A percentile compares a stretch with the other conserved stretches of the same genome.
These are phyloP conservation scores for Phytophthora syringae DNA, from an alignment of 352 stramenopile species.

Conservation along the genomic window DNA sequence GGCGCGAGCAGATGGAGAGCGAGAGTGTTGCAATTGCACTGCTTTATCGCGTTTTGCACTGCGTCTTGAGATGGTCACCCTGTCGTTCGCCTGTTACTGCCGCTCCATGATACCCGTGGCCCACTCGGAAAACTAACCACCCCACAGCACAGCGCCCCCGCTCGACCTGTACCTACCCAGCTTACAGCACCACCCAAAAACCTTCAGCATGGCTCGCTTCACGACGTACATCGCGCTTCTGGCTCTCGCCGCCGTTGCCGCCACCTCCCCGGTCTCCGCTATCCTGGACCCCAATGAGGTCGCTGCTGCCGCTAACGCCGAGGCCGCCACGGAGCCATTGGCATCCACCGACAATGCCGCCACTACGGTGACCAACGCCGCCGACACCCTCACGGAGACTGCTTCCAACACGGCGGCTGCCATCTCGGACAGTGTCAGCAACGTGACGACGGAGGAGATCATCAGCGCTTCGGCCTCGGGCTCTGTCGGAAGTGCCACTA, in stretches of 20 bases:
- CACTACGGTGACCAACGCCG: constrained; percentile 5
- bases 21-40: constrained; percentile 13
- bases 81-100: constrained; percentile 13
- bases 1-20: constrained; percentile 29
- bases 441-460: constrained; percentile 32
- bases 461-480: constrained; percentile 20
- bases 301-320: constrained; percentile 24
- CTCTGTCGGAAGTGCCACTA: constrained; percentile 9
- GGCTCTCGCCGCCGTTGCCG: constrained; percentile 29
- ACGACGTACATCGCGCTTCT: constrained; percentile 32
- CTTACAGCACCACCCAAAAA: background rate
- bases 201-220: constrained; percentile 30
- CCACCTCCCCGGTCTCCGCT: constrained; percentile 23
- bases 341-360: constrained; percentile 18
- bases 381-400: constrained; percentile 20
- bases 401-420: constrained; percentile 24
- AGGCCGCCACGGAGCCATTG: constrained; percentile 17
- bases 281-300: constrained; percentile 34
- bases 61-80: constrained; percentile 33
- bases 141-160: constrained; percentile 28
- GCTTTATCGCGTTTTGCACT: constrained; percentile 18
- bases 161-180: constrained; percentile 30
- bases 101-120: constrained; percentile 8
- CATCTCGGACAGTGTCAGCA: constrained; percentile 37
- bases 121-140: constrained; percentile 35